Conservation (phyloP, 331 rosid species). For the Erythrophleum ivorense region DNA sequence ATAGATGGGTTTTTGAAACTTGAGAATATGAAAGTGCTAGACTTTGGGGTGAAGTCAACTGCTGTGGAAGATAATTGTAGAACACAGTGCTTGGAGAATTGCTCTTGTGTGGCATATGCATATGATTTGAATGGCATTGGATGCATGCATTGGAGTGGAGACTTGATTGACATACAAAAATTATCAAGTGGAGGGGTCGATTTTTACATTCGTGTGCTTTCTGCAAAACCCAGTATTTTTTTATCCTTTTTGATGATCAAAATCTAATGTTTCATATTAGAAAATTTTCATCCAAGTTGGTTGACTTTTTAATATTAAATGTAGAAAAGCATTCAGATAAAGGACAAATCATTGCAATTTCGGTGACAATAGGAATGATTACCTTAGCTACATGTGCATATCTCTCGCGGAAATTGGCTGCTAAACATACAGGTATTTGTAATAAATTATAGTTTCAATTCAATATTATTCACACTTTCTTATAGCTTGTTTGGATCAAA, state of each 20-base stretch:
- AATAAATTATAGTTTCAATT: background rate
- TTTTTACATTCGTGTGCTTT: constrained; percentile 30
- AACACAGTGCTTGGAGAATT: constrained; percentile 25
- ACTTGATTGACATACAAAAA: background rate
- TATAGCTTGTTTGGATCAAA: background rate
- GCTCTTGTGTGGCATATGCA: constrained; percentile 38
- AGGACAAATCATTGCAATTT: background rate
- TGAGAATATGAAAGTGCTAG: constrained; percentile 40
- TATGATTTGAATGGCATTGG: constrained; percentile 22
- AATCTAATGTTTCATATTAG: background rate
- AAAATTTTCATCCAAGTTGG: background rate
- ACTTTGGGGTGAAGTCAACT: background rate
- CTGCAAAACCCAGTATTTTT: constrained; percentile 32
- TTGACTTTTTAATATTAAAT: background rate
- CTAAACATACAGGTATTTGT: background rate
- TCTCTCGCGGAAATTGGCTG: background rate
- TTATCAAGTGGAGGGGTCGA: constrained; percentile 11
- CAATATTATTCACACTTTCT: background rate
- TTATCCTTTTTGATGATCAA: background rate
- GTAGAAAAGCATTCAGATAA: constrained; percentile 7
- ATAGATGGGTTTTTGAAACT: constrained; percentile 32
- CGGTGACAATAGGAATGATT: constrained; percentile 7
- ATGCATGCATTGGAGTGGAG: constrained; percentile 24
- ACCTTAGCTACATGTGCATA: background rate
- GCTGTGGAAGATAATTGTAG: constrained; percentile 3